phyloP scores from a whole-genome alignment of 1,284 basidiomycete genomes.

The Leccinum pseudoinsigne region DNA sequence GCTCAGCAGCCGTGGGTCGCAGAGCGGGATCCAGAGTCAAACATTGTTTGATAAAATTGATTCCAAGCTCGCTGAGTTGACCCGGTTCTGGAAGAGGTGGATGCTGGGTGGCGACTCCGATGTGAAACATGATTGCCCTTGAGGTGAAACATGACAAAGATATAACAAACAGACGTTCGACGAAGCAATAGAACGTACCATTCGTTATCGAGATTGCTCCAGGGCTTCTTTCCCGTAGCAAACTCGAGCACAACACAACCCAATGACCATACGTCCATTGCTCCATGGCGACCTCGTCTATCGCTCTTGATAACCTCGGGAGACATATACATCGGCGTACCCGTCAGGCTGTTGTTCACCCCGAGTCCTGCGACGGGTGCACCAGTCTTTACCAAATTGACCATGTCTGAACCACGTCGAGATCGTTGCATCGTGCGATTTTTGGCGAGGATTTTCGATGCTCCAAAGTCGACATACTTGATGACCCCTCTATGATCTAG shows the following conservation, averaged over 20 bases:
- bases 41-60: conserved; percentile 93
- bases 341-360: conserved; percentile 81
- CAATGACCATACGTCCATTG: conserved; percentile 98
- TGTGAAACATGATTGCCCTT: conserved; percentile 99
- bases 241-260: conserved; percentile 98
- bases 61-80: conserved; percentile 88
- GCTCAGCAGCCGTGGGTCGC: conserved; percentile 84
- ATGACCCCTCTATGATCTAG: conserved; percentile 93
- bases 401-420: conserved; percentile 49
- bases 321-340: conserved; percentile 99
- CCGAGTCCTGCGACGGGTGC: conserved; percentile 44
- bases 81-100: conserved; percentile 92
- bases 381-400: conserved; percentile 30
- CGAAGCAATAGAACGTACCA: conserved; percentile 58
- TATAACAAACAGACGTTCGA: background rate
- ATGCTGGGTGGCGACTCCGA: conserved; percentile 95
- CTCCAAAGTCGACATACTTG: conserved; percentile 99
- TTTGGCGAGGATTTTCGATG: conserved; percentile 96
- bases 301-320: conserved; percentile 98
- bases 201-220: conserved; percentile 99
- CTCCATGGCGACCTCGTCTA: conserved; percentile 84
- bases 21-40: conserved; percentile 85
- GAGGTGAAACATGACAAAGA: conserved; percentile 10
- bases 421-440: conserved; percentile 86
- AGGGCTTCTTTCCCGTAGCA: conserved; percentile 95